These are phyloP conservation scores for Vitis rupestris DNA, from an alignment of 164 flowering plant species.

Conservation along the genomic window DNA sequence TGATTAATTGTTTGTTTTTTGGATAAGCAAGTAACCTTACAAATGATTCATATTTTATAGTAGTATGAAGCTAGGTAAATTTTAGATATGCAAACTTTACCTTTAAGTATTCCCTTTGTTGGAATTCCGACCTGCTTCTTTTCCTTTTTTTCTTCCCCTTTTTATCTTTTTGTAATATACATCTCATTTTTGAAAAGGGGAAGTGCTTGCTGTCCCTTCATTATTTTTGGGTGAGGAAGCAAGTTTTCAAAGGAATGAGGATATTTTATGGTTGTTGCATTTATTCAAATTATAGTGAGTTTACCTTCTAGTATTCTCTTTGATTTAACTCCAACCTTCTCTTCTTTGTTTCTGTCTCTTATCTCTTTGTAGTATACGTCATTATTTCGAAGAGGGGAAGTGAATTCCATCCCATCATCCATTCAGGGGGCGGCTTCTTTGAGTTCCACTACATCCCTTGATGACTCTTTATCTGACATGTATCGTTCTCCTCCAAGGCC, in stretches of 20 bases:
- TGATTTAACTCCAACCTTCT: background rate
- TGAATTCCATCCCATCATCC: conserved; percentile 62
- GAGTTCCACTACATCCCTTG: conserved; percentile 54
- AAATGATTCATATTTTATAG: background rate
- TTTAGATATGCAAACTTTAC: too few species aligned
- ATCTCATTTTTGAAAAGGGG: too few species aligned
- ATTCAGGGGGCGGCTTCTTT: conserved; percentile 59
- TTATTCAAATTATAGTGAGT: too few species aligned
- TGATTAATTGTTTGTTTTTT: background rate
- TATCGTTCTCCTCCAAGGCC: conserved; percentile 93
- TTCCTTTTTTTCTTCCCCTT: background rate
- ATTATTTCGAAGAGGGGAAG: conserved; percentile 64
- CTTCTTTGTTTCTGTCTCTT: background rate
- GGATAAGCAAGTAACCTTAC: background rate
- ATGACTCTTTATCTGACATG: conserved; percentile 61
- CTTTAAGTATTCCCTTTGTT: background rate
- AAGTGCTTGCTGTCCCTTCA: too few species aligned
- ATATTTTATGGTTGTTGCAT: too few species aligned
- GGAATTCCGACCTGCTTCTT: background rate
- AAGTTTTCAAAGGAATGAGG: too few species aligned
- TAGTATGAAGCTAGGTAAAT: too few species aligned
- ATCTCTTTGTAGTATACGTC: conserved; percentile 56
- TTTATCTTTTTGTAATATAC: too few species aligned
- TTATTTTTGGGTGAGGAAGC: too few species aligned
- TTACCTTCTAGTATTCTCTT: background rate